Base-by-base conservation (phyloP, 495 filamentous ascomycete genomes). In the Daldinia decipiens region DNA sequence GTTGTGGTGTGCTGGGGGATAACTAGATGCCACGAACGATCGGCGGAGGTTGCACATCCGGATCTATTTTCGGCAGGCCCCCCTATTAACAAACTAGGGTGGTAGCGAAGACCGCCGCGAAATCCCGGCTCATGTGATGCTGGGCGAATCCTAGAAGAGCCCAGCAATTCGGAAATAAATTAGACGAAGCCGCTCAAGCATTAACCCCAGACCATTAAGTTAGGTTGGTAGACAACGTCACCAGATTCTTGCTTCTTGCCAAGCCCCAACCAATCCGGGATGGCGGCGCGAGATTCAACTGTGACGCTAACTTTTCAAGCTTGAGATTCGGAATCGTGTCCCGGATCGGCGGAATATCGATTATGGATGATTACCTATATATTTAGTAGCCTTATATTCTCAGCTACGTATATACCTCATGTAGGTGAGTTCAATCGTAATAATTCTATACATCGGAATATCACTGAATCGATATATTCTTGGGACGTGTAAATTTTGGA, bases 31-130 rank as follows among this genome's bases (percentile, higher is more conserved):
- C 40, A 13, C 26, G 67, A 70, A 65, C 29, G 40, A 64, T 55
- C 53, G 52, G 67, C 74, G 74, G 74, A 76, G 68, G 71, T 64
- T 70, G 39, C 39, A 21, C 59, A 43, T 76, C 74, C 74, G 74
- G 62, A 13, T 40, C 65, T 69, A 57, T 69, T 72, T 71, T 59
- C 61, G 65, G 70, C 71, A 65, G 65, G 58, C 68, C 26, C 19
- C 19, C 21, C 1, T 12, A 9, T 39, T 27, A 29, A 55, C 13
- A 11, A n/a, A 19, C 55, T 29, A 34, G 60, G 66, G 54, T 8
- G 11, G 8, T n/a, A 24, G 27, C 27, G 39, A 36, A 53, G 11
- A 26, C 31, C 13, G 15, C 24, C n/a, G 56, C 31, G 36, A 40
- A 26, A 59, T 12, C 39, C n/a, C 26, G 38, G 32, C 13, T 12